These are phyloP conservation scores for Biscutella laevigata DNA, from an alignment of 441 rosid species.

Conservation along the genomic window DNA sequence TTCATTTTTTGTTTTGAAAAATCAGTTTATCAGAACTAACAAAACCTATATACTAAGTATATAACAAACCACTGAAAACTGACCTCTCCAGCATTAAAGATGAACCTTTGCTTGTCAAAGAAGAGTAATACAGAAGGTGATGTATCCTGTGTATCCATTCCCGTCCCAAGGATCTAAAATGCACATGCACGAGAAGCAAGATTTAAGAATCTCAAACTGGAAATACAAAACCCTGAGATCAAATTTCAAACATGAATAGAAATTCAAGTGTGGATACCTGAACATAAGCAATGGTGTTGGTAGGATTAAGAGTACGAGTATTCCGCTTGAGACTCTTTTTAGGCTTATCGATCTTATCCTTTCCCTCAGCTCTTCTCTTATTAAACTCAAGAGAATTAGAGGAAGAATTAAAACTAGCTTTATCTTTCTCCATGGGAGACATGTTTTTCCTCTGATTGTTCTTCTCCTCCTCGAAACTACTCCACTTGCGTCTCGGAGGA, in stretches of 20 bases:
- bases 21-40: no score
- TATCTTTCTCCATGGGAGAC: constrained; percentile 40
- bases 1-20: no score
- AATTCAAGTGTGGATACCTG: constrained; percentile 36
- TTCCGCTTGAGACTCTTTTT: constrained; percentile 55
- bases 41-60: not conserved
- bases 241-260: constrained; percentile 8
- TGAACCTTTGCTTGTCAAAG: constrained; percentile 90
- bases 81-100: constrained; percentile 98
- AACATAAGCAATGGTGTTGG: constrained; percentile 73
- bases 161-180: constrained; percentile 79
- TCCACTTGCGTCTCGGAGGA: constrained; percentile 36
- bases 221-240: no score
- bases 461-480: constrained; percentile 28
- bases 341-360: constrained; percentile 41
- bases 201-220: no score
- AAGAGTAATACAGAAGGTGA: constrained; percentile 92
- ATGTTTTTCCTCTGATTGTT: constrained; percentile 19
- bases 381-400: constrained; percentile 50
- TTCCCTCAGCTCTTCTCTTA: constrained; percentile 74
- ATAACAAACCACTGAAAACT: not conserved
- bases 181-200: no score
- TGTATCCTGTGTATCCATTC: constrained; percentile 96
- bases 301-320: constrained; percentile 60
- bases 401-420: constrained; percentile 1